Evolutionary conservation across 2,329 filamentous ascomycete genomes (phyloP).

Genomic region (Cordyceps militaris): DNA sequence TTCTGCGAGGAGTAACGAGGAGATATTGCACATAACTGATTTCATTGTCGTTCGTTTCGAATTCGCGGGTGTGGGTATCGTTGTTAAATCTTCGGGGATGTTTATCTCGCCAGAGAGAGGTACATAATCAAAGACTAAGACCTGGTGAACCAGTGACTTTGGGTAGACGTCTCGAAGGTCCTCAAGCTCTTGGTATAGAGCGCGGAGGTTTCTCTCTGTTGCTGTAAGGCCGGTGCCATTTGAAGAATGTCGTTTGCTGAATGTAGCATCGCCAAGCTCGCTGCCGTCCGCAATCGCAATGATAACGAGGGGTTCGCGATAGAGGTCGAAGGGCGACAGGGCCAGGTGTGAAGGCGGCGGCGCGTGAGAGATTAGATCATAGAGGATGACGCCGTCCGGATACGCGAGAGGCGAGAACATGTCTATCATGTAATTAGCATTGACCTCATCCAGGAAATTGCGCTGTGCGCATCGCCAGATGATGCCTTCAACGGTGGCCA

Average conservation of each 20-base stretch:
- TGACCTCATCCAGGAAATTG: not conserved
- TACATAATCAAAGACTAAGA: slow-evolving; percentile 72
- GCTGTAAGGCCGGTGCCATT: slow-evolving; percentile 43
- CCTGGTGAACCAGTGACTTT: slow-evolving; percentile 68
- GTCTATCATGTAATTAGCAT: slow-evolving; percentile 43
- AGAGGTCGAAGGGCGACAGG: slow-evolving; percentile 83
- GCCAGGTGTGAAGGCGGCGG: slow-evolving; percentile 74
- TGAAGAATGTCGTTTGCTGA: slow-evolving; percentile 47
- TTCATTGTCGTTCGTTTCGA: slow-evolving; percentile 75
- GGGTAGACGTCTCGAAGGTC: slow-evolving; percentile 65
- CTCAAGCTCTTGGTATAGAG: slow-evolving; percentile 61
- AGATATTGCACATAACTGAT: slow-evolving; percentile 73
- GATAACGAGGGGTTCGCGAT: slow-evolving; percentile 74
- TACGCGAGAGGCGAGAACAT: slow-evolving; percentile 92
- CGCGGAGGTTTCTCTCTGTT: slow-evolving; percentile 50
- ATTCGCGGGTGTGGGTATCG: slow-evolving; percentile 60
- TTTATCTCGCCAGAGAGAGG: slow-evolving; percentile 42
- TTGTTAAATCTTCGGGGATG: slow-evolving; percentile 60
- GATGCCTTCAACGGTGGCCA: not conserved
- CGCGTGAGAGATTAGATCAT: slow-evolving; percentile 75
- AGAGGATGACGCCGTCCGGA: slow-evolving; percentile 77
- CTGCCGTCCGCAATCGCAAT: slow-evolving; percentile 78
- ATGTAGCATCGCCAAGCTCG: slow-evolving; percentile 52
- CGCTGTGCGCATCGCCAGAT: not conserved
- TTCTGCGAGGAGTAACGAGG: slow-evolving; percentile 65